Percentiles rank a stretch among this genome's conserved stretches.
Conservation (phyloP, 2,329 filamentous ascomycete genomes). For the Didymella keratinophila region DNA sequence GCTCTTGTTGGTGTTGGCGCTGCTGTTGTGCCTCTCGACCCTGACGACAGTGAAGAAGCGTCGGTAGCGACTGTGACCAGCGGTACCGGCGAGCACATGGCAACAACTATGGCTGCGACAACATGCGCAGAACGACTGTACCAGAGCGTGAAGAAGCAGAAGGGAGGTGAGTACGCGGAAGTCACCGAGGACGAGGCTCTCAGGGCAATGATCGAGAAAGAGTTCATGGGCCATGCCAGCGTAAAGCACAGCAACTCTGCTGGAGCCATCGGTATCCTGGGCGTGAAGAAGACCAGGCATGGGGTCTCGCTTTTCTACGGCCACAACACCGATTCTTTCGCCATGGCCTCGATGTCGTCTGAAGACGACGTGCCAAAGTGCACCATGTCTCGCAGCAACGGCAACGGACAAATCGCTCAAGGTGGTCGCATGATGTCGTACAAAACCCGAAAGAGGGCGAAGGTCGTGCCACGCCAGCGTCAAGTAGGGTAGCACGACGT, state of each 20-base stretch:
- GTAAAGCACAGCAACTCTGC: conserved; percentile 79
- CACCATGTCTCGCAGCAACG: conserved; percentile 82
- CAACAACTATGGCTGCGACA: conserved; percentile 88
- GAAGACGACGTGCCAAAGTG: conserved; percentile 77
- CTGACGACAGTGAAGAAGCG: conserved; percentile 71
- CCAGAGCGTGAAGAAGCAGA: conserved; percentile 68
- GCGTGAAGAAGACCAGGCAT: conserved; percentile 80
- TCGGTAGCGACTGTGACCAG: conserved; percentile 87
- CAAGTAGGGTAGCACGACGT: conserved; percentile 3
- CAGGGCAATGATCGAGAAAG: conserved; percentile 78
- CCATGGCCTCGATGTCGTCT: conserved; percentile 86
- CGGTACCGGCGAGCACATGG: conserved; percentile 97
- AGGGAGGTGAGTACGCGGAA: conserved; percentile 67
- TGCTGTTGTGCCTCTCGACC: conserved; percentile 80
- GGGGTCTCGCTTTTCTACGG: conserved; percentile 90
- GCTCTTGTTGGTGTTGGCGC: conserved; percentile 92
- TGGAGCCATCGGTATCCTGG: conserved; percentile 91
- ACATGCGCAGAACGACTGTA: conserved; percentile 88
- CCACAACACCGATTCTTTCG: conserved; percentile 92
- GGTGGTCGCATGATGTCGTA: conserved; percentile 61
- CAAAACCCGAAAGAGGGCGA: conserved; percentile 43
- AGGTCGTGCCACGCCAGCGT: conserved; percentile 22
- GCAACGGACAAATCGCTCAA: conserved; percentile 61
- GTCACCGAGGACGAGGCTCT: conserved; percentile 82
- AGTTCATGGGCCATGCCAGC: conserved; percentile 92